Conservation (phyloP, 2,329 filamentous ascomycete genomes). For the Fusarium cyanostomum region DNA sequence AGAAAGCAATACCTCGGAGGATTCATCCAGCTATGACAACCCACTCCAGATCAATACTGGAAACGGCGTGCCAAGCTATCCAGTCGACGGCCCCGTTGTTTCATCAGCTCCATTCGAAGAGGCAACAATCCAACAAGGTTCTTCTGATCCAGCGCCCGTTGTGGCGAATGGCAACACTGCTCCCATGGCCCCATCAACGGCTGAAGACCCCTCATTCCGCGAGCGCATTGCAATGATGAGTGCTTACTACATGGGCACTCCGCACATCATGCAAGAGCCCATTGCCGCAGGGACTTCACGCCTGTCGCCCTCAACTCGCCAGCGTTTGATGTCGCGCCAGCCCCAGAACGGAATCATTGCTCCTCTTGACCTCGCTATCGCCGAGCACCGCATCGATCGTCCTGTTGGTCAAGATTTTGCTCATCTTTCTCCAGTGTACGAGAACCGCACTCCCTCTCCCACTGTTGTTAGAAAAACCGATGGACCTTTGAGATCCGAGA, state of each 20-base stretch:
- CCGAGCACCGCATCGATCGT: constrained; percentile 52
- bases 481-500: constrained; percentile 43
- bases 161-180: constrained; percentile 50
- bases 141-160: constrained; percentile 44
- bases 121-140: constrained; percentile 26
- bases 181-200: constrained; percentile 25
- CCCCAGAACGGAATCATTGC: constrained; percentile 61
- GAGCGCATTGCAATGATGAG: constrained; percentile 55
- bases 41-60: constrained; percentile 42
- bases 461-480: constrained; percentile 66
- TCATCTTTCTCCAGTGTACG: constrained; percentile 77
- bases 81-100: constrained; percentile 22
- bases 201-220: constrained; percentile 54
- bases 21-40: constrained; percentile 39
- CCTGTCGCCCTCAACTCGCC: constrained; percentile 48
- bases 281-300: constrained; percentile 42
- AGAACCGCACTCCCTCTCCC: constrained; percentile 76
- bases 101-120: constrained; percentile 18
- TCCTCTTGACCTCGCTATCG: constrained; percentile 64
- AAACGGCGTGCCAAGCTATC: constrained; percentile 19
- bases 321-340: constrained; percentile 52
- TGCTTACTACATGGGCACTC: constrained; percentile 43
- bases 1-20: constrained; percentile 37
- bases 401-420: constrained; percentile 53
- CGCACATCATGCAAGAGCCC: constrained; percentile 46